Evolutionary conservation across 1,139 yeast species (phyloP).

Genomic region (Sugiyamaella neomexicana): DNA sequence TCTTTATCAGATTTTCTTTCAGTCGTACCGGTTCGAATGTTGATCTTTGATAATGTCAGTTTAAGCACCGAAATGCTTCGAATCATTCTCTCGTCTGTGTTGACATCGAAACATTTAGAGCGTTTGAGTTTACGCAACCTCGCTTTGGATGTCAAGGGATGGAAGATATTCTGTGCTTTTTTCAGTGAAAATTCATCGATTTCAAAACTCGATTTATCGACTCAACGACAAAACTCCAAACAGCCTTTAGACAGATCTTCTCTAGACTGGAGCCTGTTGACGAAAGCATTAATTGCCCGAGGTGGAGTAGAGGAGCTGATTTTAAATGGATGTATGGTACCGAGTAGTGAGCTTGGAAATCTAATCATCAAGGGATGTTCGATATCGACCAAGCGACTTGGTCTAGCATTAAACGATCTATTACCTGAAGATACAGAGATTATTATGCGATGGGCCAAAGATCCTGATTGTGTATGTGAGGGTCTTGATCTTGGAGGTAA

Average conservation of each 20-base stretch:
- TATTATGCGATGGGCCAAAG: constrained; percentile 63
- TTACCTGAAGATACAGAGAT: constrained; percentile 55
- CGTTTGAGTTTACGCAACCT: constrained; percentile 79
- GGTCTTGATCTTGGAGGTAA: constrained; percentile 88
- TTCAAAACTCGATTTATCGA: constrained; percentile 62
- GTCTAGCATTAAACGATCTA: constrained; percentile 72
- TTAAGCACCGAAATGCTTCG: constrained; percentile 79
- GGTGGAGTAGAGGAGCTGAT: constrained; percentile 83
- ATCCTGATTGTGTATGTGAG: constrained; percentile 55
- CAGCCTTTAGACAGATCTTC: constrained; percentile 48
- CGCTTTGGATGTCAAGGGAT: constrained; percentile 65
- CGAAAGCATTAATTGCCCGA: constrained; percentile 55
- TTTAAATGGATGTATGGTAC: constrained; percentile 73
- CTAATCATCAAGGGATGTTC: constrained; percentile 59
- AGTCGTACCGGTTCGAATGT: constrained; percentile 74
- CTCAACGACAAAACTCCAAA: constrained; percentile 25
- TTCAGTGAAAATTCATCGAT: constrained; percentile 58
- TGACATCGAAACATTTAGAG: constrained; percentile 58
- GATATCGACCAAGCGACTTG: constrained; percentile 62
- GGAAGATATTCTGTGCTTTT: constrained; percentile 76
- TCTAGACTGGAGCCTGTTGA: constrained; percentile 76
- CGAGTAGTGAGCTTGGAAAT: constrained; percentile 45
- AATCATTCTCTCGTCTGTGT: constrained; percentile 63
- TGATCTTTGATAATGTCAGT: constrained; percentile 80
- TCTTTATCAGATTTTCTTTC: constrained; percentile 87